These are phyloP conservation scores for Epichloe aotearoae DNA, from an alignment of 2,329 filamentous ascomycete genomes.

Conservation along the genomic window DNA sequence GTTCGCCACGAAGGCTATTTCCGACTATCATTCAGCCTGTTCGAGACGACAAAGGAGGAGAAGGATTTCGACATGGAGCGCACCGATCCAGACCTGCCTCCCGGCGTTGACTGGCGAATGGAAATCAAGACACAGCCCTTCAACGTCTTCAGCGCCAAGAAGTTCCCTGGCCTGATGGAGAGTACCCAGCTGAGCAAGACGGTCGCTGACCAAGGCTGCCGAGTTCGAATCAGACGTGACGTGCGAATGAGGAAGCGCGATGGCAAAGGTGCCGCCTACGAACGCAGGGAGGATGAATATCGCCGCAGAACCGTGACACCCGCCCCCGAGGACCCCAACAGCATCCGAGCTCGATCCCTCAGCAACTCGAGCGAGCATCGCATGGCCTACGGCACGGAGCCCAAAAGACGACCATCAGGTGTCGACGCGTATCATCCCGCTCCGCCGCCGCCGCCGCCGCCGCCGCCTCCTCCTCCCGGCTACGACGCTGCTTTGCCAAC, in stretches of 20 bases:
- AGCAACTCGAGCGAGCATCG: conserved; percentile 45
- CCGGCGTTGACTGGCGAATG: conserved; percentile 64
- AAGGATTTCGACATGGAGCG: conserved; percentile 57
- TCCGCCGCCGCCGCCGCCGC: conserved; percentile 19
- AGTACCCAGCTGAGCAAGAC: conserved; percentile 81
- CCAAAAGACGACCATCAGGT: conserved; percentile 33
- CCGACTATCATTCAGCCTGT: conserved; percentile 80
- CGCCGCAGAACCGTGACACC: conserved; percentile 24
- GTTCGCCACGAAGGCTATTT: conserved; percentile 93
- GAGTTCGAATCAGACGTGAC: conserved; percentile 88
- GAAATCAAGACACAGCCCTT: conserved; percentile 84
- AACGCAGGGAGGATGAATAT: conserved; percentile 55
- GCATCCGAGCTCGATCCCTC: conserved; percentile 41
- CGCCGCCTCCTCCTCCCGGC: conserved; percentile 13
- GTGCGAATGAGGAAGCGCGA: conserved; percentile 82
- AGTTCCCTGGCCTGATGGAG: conserved; percentile 86
- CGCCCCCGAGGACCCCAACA: conserved; percentile 18
- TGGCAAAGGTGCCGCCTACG: conserved; percentile 45
- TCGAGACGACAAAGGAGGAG: conserved; percentile 80
- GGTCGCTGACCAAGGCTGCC: conserved; percentile 92
- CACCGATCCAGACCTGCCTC: conserved; percentile 31
- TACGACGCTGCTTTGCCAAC: conserved; percentile 17
- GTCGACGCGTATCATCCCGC: conserved; percentile 29
- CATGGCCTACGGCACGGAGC: conserved; percentile 25
- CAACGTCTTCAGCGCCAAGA: conserved; percentile 90